Evolutionary conservation across 129 eudicot genomes (phyloP).

Genomic region (Heracleum sosnowskyi): DNA sequence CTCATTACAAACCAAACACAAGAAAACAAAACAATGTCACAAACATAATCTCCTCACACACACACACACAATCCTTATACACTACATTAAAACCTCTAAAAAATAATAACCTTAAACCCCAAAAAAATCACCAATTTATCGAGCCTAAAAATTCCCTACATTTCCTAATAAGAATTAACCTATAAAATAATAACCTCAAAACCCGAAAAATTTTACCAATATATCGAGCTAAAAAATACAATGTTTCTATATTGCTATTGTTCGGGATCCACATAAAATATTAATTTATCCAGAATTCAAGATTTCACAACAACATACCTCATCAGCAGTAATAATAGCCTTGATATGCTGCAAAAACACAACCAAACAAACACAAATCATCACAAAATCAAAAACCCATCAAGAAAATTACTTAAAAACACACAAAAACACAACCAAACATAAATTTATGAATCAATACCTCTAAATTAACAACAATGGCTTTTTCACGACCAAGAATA

Average conservation of each 20-base stretch:
- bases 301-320: conserved; percentile 19
- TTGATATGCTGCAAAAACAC: conserved; percentile 8
- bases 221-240: neutral
- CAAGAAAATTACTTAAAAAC: neutral
- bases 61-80: too few species aligned
- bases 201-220: too few species aligned
- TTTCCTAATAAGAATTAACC: too few species aligned
- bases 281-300: too few species aligned
- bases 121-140: too few species aligned
- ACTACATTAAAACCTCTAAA: too few species aligned
- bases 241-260: too few species aligned
- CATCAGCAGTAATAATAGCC: conserved; percentile 14
- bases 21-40: neutral
- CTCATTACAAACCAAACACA: neutral
- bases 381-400: neutral
- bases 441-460: conserved; percentile 19
- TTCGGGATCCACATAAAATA: too few species aligned
- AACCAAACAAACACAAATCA: conserved; percentile 4
- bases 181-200: too few species aligned
- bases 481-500: conserved; percentile 78
- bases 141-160: neutral
- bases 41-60: too few species aligned
- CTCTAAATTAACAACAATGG: conserved; percentile 83
- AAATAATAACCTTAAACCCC: too few species aligned
- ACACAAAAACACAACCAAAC: neutral